A percentile compares a stretch with the other conserved stretches of the same genome.
These are phyloP conservation scores for Crithidia sp. DNA, from an alignment of 208 protist genomes.

Conservation along the genomic window DNA sequence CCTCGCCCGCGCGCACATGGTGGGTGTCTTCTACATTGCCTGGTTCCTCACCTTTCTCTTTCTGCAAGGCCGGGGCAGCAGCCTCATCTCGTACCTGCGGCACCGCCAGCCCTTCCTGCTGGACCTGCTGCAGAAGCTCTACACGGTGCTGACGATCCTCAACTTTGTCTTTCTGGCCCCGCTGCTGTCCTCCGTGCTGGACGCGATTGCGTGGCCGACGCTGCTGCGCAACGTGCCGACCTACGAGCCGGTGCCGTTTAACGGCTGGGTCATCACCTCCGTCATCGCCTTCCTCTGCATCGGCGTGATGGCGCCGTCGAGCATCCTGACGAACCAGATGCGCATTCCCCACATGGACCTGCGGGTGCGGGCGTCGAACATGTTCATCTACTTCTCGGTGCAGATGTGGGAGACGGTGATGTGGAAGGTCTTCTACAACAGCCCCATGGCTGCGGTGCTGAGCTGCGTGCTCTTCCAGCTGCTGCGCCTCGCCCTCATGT, in stretches of 20 bases:
- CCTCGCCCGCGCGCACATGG: conserved; percentile 20
- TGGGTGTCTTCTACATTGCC: conserved; percentile 36
- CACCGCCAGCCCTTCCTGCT: conserved; percentile 31
- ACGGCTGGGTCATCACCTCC: conserved; percentile 36
- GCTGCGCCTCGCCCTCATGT: conserved; percentile 28
- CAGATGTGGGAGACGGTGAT: conserved; percentile 53
- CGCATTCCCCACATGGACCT: conserved; percentile 54
- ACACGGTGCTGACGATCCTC: conserved; percentile 38
- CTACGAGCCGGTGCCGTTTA: conserved; percentile 36
- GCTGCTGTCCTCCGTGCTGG: conserved; percentile 53
- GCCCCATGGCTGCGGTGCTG: conserved; percentile 40
- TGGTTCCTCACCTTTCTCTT: conserved; percentile 28
- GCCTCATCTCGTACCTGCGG: conserved; percentile 16
- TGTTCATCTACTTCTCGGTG: conserved; percentile 44
- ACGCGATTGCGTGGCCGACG: conserved; percentile 70
- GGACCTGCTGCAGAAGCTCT: conserved; percentile 37
- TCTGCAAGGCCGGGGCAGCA: not conserved
- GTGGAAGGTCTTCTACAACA: conserved; percentile 83
- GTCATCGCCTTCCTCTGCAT: conserved; percentile 38
- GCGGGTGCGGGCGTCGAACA: conserved; percentile 40
- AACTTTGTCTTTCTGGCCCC: conserved; percentile 53
- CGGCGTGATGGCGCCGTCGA: conserved; percentile 46
- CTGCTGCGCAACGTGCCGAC: conserved; percentile 59
- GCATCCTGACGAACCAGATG: conserved; percentile 43
- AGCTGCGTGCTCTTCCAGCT: conserved; percentile 50